phyloP scores from a whole-genome alignment of 1,284 basidiomycete species.

The Moesziomyces sp. region DNA sequence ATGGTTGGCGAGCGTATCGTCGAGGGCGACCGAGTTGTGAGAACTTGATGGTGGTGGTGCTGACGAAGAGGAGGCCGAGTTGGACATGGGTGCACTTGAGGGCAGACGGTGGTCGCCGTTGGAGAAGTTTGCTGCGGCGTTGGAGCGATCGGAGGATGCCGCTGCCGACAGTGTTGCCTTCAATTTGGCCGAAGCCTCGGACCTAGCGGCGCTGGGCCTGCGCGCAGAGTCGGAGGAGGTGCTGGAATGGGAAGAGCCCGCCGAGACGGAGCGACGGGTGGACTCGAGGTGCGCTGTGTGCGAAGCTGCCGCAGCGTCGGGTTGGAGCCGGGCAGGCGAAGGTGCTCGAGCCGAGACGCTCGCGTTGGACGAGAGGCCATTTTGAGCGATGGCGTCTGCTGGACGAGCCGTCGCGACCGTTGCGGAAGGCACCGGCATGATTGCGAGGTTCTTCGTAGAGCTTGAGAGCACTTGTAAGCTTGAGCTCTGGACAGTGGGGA shows the following conservation, averaged over 20 bases:
- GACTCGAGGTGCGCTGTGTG: background rate
- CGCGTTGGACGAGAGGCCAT: too few species aligned
- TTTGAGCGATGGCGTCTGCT: too few species aligned
- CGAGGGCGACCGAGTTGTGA: conserved; percentile 6
- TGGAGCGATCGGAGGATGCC: conserved; percentile 16
- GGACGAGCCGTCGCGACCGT: too few species aligned
- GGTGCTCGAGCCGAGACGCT: too few species aligned
- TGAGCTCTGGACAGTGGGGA: too few species aligned
- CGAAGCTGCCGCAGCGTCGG: background rate
- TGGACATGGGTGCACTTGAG: conserved; percentile 1
- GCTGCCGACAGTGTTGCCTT: conserved; percentile 44
- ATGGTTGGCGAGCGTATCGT: conserved; percentile 12
- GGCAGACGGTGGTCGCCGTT: background rate
- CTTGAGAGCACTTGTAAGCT: too few species aligned
- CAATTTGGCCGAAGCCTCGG: conserved; percentile 45
- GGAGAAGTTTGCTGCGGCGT: conserved; percentile 5
- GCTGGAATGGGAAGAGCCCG: conserved; percentile 11
- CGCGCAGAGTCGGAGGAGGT: conserved; percentile 7
- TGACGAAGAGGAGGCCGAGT: conserved; percentile 9
- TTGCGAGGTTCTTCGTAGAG: too few species aligned
- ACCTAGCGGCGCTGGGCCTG: conserved; percentile 34
- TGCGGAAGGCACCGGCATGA: too few species aligned
- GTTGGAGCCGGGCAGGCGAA: conserved; percentile 8
- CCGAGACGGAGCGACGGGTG: conserved; percentile 19
- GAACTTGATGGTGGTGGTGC: conserved; percentile 1